Evolutionary conservation across 768 basidiomycete species (phyloP).

Genomic region (Sarcomyxa edulis): DNA sequence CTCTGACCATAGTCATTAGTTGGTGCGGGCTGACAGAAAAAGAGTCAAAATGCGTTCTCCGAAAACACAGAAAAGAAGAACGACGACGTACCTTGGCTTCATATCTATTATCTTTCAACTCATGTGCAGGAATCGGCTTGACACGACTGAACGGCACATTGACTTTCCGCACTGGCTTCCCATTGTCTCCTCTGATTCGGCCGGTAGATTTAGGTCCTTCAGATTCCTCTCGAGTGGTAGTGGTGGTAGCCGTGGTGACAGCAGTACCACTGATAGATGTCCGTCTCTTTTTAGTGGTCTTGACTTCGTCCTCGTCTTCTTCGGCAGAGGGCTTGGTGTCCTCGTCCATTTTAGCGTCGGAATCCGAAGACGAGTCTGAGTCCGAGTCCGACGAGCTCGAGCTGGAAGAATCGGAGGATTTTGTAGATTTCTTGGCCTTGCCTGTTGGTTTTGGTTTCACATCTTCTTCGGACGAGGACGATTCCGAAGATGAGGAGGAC

Average conservation of each 20-base stretch:
- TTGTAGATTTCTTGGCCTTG: slow-evolving; percentile 6
- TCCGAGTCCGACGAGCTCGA: slow-evolving; percentile 22
- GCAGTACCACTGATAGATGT: slow-evolving; percentile 46
- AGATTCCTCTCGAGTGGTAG: slow-evolving; percentile 8
- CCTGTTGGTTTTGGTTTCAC: slow-evolving; percentile 1
- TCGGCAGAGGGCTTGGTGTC: slow-evolving; percentile 6
- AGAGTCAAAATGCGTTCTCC: not conserved
- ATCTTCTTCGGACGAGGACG: slow-evolving; percentile 3
- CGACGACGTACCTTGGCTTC: slow-evolving; percentile 58
- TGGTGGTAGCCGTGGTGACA: slow-evolving; percentile 37
- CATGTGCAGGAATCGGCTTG: slow-evolving; percentile 42
- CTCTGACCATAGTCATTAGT: slow-evolving; percentile 82
- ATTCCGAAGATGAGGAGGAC: not conserved
- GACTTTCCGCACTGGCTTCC: slow-evolving; percentile 30
- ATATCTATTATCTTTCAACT: slow-evolving; percentile 69
- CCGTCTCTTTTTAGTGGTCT: slow-evolving; percentile 57
- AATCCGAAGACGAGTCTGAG: slow-evolving; percentile 7
- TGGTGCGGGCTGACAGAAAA: slow-evolving; percentile 45
- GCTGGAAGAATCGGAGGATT: slow-evolving; percentile 9
- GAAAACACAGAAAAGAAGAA: slow-evolving; percentile 3
- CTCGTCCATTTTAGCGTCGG: not conserved
- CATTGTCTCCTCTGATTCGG: slow-evolving; percentile 13
- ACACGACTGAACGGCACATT: slow-evolving; percentile 80
- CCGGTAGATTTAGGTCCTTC: slow-evolving; percentile 11
- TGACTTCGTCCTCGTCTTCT: slow-evolving; percentile 17